Conservation (phyloP, 2,329 filamentous ascomycete genomes). For the Lecanosticta acicola region DNA sequence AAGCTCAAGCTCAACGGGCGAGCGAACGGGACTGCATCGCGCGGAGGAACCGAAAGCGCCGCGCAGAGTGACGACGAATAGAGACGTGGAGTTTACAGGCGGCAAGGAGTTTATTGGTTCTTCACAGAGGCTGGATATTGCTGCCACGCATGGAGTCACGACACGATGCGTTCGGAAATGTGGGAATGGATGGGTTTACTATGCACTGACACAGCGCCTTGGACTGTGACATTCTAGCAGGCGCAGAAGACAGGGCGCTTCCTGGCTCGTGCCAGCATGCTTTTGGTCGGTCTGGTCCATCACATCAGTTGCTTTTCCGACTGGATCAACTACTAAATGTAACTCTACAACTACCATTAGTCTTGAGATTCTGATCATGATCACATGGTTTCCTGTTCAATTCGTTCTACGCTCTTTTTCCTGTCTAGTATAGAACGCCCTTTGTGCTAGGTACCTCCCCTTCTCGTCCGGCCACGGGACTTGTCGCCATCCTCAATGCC, state of each 20-base stretch:
- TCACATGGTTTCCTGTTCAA: background rate
- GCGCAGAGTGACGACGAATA: conserved; percentile 53
- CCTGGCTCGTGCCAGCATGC: background rate
- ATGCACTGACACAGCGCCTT: background rate
- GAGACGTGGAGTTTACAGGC: background rate
- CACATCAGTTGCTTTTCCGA: background rate
- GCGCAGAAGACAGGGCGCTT: background rate
- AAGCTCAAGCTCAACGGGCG: conserved; percentile 60
- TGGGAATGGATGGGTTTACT: background rate
- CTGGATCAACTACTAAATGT: background rate
- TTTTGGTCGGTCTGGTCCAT: background rate
- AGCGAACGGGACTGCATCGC: conserved; percentile 36
- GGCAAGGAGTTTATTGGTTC: background rate
- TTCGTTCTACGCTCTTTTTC: background rate
- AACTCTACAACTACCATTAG: background rate
- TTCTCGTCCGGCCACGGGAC: conserved; percentile 69
- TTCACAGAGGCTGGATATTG: background rate
- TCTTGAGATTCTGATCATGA: background rate
- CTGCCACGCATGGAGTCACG: background rate
- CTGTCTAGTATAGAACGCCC: conserved; percentile 62
- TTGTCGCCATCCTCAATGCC: conserved; percentile 71
- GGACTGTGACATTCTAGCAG: background rate
- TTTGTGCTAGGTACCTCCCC: conserved; percentile 95
- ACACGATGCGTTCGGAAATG: background rate
- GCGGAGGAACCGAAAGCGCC: conserved; percentile 39